Evolutionary conservation across 768 basidiomycete genomes (phyloP), one percentile per base, ranked within the genome.

Genomic region (Boletales sp.): DNA sequence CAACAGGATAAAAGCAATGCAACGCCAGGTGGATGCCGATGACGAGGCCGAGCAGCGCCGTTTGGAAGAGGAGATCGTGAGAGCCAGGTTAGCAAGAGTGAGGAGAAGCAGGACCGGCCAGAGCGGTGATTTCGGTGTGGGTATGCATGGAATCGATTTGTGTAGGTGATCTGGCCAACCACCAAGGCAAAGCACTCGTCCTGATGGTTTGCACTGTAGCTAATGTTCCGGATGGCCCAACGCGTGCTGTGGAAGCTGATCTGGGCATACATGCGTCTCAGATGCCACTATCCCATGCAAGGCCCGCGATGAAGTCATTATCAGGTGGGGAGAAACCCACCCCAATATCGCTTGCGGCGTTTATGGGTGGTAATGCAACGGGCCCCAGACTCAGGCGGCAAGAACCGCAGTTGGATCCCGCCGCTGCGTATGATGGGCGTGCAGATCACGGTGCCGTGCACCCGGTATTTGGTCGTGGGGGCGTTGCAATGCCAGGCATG

Each of bases 401-500:
- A 58, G 81, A 83, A 15, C 83, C 88, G 5, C 90, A 91, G 62
- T 74, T 74, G 56, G 81, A 91, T 68, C 75, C 76, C 10, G 72
- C 80, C 59, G 79, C 84, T 58, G 82, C 81, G 1, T 87, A 86
- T 56, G 81, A 83, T 47, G 84, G 86, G 60, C 80, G 80, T 12
- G 72, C 67, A 13, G 70, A 69, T n/a, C 64, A 69, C 46, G 72
- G 73, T 45, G 65, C 75, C 5, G 80, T 85, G 14, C 89, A 90
- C 68, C 89, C 88, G 2, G 64, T 90, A 40, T 90, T 90, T 62
- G 88, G 88, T 15, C 77, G 75, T 48, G 83, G 84, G 14, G 86
- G 86, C 17, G 70, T 89, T 43, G 88, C 87, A 11, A 81, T 90
- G 81, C 85, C 86, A 8, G 88, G 88, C 4, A 78, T 90, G 74